Conservation (phyloP, 495 filamentous ascomycete genomes). For the Tetracladium marchalianum region DNA sequence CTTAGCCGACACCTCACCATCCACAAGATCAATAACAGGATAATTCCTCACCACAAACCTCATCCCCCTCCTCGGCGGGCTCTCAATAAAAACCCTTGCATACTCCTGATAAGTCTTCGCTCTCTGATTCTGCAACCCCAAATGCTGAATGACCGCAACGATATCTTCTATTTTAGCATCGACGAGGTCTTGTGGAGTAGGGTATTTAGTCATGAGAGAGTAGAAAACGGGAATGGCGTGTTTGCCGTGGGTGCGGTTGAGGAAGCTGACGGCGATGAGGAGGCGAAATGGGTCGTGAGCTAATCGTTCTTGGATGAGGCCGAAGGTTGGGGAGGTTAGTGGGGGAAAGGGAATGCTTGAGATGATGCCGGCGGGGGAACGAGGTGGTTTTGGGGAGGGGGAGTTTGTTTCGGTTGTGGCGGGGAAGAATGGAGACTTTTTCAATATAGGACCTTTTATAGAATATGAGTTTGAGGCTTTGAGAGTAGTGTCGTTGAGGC, state of each 20-base stretch:
- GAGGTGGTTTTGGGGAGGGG: slow-evolving; percentile 6
- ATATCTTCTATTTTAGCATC: slow-evolving; percentile 47
- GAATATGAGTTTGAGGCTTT: not conserved
- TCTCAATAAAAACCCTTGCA: slow-evolving; percentile 59
- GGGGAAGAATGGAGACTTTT: not conserved
- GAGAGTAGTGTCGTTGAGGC: slow-evolving; percentile 9
- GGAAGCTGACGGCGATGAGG: slow-evolving; percentile 67
- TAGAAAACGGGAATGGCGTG: slow-evolving; percentile 73
- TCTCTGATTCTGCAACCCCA: slow-evolving; percentile 64
- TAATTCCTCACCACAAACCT: slow-evolving; percentile 65
- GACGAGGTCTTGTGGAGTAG: slow-evolving; percentile 55
- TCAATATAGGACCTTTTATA: no score
- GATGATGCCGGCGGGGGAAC: slow-evolving; percentile 35
- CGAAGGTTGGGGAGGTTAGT: slow-evolving; percentile 52
- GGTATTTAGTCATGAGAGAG: slow-evolving; percentile 54
- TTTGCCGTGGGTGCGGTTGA: slow-evolving; percentile 68
- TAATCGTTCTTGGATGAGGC: slow-evolving; percentile 76
- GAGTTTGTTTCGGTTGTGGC: not conserved
- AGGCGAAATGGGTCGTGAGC: slow-evolving; percentile 60
- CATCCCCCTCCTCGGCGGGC: slow-evolving; percentile 47
- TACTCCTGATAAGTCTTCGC: slow-evolving; percentile 53
- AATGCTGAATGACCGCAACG: slow-evolving; percentile 50
- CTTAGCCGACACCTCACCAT: slow-evolving; percentile 22
- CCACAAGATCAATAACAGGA: slow-evolving; percentile 37
- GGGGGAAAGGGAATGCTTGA: slow-evolving; percentile 65